These are phyloP conservation scores for Elaeis guineensis DNA, from an alignment of 176 grass and related monocot species.

Conservation along the genomic window DNA sequence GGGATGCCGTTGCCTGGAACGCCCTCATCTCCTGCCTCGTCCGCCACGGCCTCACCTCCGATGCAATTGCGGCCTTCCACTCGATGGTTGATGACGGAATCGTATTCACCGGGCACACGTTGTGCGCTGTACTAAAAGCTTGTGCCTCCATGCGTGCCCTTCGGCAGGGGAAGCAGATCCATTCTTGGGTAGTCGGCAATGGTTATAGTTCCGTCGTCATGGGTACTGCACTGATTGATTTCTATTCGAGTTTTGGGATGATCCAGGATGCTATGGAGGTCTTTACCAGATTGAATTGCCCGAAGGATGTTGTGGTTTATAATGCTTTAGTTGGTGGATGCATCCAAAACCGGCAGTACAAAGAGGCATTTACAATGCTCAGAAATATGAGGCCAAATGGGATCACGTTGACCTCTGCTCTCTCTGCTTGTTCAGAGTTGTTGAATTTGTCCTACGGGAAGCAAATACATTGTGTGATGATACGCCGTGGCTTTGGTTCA, in stretches of 20 bases:
- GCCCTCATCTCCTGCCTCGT: slow-evolving; percentile 40
- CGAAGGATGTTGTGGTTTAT: slow-evolving; percentile 31
- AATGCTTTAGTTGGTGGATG: slow-evolving; percentile 41
- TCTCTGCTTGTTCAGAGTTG: slow-evolving; percentile 40
- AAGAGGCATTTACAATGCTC: slow-evolving; percentile 35
- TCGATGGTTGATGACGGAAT: slow-evolving; percentile 20
- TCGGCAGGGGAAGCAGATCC: slow-evolving; percentile 38
- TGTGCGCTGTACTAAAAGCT: slow-evolving; percentile 48
- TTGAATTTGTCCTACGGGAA: slow-evolving; percentile 22
- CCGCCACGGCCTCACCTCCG: slow-evolving; percentile 19
- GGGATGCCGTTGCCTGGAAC: slow-evolving; percentile 56
- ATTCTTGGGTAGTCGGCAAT: slow-evolving; percentile 24
- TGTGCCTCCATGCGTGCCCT: slow-evolving; percentile 22
- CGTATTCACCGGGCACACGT: slow-evolving; percentile 26
- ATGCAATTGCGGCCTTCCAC: slow-evolving; percentile 20
- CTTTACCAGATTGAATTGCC: slow-evolving; percentile 16
- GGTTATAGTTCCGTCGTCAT: slow-evolving; percentile 26
- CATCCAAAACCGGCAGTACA: slow-evolving; percentile 36
- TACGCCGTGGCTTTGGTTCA: slow-evolving; percentile 35
- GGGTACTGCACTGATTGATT: slow-evolving; percentile 35
- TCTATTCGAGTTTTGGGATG: slow-evolving; percentile 44
- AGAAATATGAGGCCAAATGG: slow-evolving; percentile 14
- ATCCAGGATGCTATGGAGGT: slow-evolving; percentile 39
- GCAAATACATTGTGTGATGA: slow-evolving; percentile 42
- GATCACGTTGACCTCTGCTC: slow-evolving; percentile 30